Base-by-base conservation (phyloP, 345 rosid genomes). In the Nasturtium officinale region DNA sequence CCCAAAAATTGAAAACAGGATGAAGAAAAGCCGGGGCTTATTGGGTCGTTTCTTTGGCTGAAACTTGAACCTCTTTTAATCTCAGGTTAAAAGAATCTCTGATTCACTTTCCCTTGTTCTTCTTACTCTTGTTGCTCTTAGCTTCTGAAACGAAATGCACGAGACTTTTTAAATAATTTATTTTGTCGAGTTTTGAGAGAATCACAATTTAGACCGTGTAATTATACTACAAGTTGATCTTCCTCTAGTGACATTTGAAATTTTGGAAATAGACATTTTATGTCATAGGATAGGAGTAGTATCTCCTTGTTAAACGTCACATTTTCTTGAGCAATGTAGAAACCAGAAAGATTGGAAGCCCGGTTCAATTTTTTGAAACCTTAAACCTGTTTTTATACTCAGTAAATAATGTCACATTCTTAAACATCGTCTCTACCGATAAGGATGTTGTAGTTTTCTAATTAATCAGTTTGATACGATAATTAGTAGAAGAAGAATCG, bases 1-100 rank as follows among this genome's bases (percentile, higher is more conserved):
- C 88, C 99, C 99, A 11, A 85, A 80, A 35, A 81, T 96, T 3
- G 96, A 90, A 42, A 87, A 83, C 83, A 81, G 96, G 78, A 90
- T 85, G 94, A 92, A 87, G 94, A 96, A 85, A 73, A 84, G 77
- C 72, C 82, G 66, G 79, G 89, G 98, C 26, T 84, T 92, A 76
- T 72, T 89, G 0, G 85, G 99, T 65, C 87, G 98, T 75, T 28
- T 89, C 5, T 90, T 89, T 88, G 51, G 94, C 35, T 86, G 76
- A 91, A 75, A 56, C 63, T 67, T 47, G 7, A 60, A 50, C 53
- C 9, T 9, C 40, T 46, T 7, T 38, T 15, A n/a, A n/a, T 60
- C 43, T 9, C 21, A 28, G 72, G 23, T 64, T 56, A 55, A 61
- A 69, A 61, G 53, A 51, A 32, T 51, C 69, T 52, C 70, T 16